Evolutionary conservation across 2,329 filamentous ascomycete genomes (phyloP), one percentile per base, ranked within the genome.

Genomic region (Ilyonectria robusta): DNA sequence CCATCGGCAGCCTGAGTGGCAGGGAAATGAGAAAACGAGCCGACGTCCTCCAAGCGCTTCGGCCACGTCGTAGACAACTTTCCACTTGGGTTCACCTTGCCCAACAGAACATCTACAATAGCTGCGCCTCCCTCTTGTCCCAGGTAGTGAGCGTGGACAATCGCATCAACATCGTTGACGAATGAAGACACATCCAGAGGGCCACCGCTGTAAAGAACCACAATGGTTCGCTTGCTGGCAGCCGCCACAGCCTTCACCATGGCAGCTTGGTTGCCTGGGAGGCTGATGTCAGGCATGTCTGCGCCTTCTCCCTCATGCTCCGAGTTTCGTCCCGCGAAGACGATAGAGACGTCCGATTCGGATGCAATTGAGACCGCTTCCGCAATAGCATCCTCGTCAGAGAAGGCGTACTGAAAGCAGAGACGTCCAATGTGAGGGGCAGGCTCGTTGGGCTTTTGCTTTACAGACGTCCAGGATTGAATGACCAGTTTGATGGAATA

Each of bases 261-360:
- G n/a, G 33, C 42, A 10, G 46, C n/a, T 19, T 68, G 66, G 31
- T 60, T 68, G 6, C 57, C 61, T 0, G 63, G 42, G 21, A 63
- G 51, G 44, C 23, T 33, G n/a, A 60, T 68, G 6, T 66, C 59
- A 4, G 58, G 48, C 15, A 68, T 37, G 19, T 68, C 66, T 15
- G 66, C 66, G 1, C 66, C 66, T 31, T 68, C 66, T 1, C 63
- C 66, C 15, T 68, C 66, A 23, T 66, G 62, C 40, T 68, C 58
- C 15, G 62, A 56, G 3, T 48, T 68, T 6, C 66, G 46, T 1
- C 66, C 66, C 1, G 62, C 62, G 44, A 62, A 68, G 17, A 68
- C 66, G n/a, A 68, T 31, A 19, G 58, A 42, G 7, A 17, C 6
- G 19, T 66, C 63, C 1, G 59, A 47, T 7, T 13, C 29, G 9